phyloP scores from a whole-genome alignment of 805 yeast genomes.

The Monosporozyma unispora region DNA sequence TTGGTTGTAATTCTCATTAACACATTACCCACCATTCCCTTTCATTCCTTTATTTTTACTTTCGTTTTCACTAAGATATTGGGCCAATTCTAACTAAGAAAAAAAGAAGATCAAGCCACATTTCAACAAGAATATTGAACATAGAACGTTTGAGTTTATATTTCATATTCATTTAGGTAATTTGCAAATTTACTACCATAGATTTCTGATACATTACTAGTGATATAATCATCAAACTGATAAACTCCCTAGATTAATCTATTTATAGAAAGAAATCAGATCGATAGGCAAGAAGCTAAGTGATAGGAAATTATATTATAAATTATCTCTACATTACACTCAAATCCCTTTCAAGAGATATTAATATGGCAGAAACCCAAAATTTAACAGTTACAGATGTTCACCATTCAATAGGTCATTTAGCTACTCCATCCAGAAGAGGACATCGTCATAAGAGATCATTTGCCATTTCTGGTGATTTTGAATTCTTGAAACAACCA shows the following conservation, averaged over 20 bases:
- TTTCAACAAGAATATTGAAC: not conserved
- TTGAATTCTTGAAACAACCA: slow-evolving; percentile 40
- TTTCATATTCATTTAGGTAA: not conserved
- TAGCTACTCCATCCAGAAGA: slow-evolving; percentile 31
- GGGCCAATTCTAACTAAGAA: not conserved
- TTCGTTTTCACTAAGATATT: not conserved
- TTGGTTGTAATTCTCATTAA: not conserved
- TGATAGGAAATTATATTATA: not conserved
- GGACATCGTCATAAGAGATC: slow-evolving; percentile 79
- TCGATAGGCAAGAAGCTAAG: not conserved
- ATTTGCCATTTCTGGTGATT: slow-evolving; percentile 83
- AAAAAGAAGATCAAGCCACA: not conserved
- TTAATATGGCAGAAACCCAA: slow-evolving; percentile 15
- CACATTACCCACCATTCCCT: not conserved
- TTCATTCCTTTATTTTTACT: not conserved
- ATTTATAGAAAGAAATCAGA: not conserved
- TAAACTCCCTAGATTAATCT: not conserved
- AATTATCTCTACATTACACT: not conserved
- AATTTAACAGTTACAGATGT: slow-evolving; percentile 11
- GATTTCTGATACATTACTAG: not conserved
- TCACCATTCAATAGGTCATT: slow-evolving; percentile 7
- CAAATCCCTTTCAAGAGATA: not conserved
- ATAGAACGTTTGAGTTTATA: not conserved
- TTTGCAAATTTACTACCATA: not conserved
- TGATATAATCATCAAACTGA: not conserved